Conservation (phyloP, 306 rosid species). For the barrel medic (Medicago truncatula) region MtrunA17r5.0-ANR NC_053044.1:602001-602500, state of each 20-base stretch:
- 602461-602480: constrained; percentile 73
- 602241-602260: background rate
- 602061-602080: too few species aligned
- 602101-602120: too few species aligned
- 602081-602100: too few species aligned
- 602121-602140: too few species aligned
- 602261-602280: background rate
- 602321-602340: background rate
- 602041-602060: too few species aligned
- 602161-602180: too few species aligned
- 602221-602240: background rate
- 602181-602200: background rate
- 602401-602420: background rate
- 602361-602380: background rate
- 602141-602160: too few species aligned
- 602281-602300: background rate
- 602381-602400: background rate
- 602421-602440: background rate
- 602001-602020: too few species aligned
- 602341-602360: background rate
- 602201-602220: background rate
- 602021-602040: too few species aligned
- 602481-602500: constrained; percentile 84
- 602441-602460: constrained; percentile 74
- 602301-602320: background rate